Conservation (phyloP, 768 basidiomycete genomes). For the Phaeotremella fagi region DNA sequence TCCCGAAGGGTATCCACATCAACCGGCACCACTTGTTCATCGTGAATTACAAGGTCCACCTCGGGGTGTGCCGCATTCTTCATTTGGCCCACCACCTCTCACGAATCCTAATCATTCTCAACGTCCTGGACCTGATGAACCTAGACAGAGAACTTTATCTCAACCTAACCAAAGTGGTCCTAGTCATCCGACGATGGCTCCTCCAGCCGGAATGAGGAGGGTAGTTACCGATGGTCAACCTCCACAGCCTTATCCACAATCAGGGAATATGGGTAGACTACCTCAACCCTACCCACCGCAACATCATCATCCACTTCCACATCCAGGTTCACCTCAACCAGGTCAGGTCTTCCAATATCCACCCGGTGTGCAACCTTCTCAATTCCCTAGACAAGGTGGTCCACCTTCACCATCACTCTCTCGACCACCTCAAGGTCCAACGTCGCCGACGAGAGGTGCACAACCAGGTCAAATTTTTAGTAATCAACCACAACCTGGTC, state of each 20-base stretch:
- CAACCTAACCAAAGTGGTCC: slow-evolving; percentile 16
- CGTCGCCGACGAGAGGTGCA: slow-evolving; percentile 6
- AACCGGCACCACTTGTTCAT: slow-evolving; percentile 4
- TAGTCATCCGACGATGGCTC: not conserved
- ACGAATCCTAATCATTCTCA: slow-evolving; percentile 17
- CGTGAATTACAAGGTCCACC: slow-evolving; percentile 18
- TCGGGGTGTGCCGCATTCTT: slow-evolving; percentile 32
- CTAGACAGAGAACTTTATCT: slow-evolving; percentile 27
- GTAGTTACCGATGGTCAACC: slow-evolving; percentile 35
- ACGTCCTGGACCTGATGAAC: slow-evolving; percentile 1
- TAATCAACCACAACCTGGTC: slow-evolving; percentile 13
- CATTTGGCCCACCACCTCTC: slow-evolving; percentile 35
- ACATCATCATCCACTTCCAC: slow-evolving; percentile 32
- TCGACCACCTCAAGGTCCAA: slow-evolving; percentile 3
- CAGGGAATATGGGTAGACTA: slow-evolving; percentile 1
- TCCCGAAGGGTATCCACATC: slow-evolving; percentile 5
- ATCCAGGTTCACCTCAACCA: too few relatives aligned
- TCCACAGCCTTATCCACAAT: not conserved
- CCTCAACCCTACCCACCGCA: slow-evolving; percentile 2
- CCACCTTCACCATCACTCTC: slow-evolving; percentile 16
- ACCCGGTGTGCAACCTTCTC: too few relatives aligned
- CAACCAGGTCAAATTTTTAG: slow-evolving; percentile 37
- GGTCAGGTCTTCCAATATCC: slow-evolving; percentile 47
- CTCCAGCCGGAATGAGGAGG: slow-evolving; percentile 19
- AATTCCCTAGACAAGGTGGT: too few relatives aligned